Base-by-base conservation (phyloP, 2,329 filamentous ascomycete species). In the Cadophora gregata region DNA sequence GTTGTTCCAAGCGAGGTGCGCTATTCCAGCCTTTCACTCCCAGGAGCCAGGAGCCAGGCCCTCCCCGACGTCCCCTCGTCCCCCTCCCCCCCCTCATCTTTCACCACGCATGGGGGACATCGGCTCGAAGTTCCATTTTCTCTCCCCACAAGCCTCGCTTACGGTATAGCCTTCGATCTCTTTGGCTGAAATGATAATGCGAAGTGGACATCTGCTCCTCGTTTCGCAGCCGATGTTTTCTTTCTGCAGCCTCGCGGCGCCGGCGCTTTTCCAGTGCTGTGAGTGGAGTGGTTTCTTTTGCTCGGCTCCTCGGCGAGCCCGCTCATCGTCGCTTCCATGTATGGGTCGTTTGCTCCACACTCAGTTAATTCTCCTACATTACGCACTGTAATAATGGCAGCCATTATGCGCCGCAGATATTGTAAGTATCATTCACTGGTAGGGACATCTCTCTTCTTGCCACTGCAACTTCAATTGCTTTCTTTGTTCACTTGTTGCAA, bases 1-100 rank as follows among this genome's bases (percentile, higher is more conserved):
- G 12, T 33, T 56, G 19, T 56, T 38, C 56, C 56, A 59, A 59
- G 56, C 56, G 56, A 59, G 56, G 56, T 42, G 55, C n/a, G 21
- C 24, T 42, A 1, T 25, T 3, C 53, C 53, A 25, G 21, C 33
- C 21, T 42, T n/a, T n/a, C n/a, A n/a, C n/a, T n/a, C n/a, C n/a
- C n/a, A n/a, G n/a, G n/a, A n/a, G n/a, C n/a, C n/a, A n/a, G n/a
- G n/a, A 33, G n/a, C 29, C n/a, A 10, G 42, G 21, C 14, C 21
- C 7, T 12, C 53, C 10, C 53, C 53, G n/a, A n/a, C n/a, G n/a
- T 24, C 29, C 19, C 29, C 31, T 5, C 5, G 5, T 33, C 31
- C 31, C 31, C 51, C n/a, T 14, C 51, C 12, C n/a, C 27, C 8
- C 19, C 21, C 3, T 10, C 12, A 24, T 27, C n/a, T n/a, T n/a